phyloP scores from a whole-genome alignment of 208 protist genomes.

The Vickermania ingenoplastis region DNA sequence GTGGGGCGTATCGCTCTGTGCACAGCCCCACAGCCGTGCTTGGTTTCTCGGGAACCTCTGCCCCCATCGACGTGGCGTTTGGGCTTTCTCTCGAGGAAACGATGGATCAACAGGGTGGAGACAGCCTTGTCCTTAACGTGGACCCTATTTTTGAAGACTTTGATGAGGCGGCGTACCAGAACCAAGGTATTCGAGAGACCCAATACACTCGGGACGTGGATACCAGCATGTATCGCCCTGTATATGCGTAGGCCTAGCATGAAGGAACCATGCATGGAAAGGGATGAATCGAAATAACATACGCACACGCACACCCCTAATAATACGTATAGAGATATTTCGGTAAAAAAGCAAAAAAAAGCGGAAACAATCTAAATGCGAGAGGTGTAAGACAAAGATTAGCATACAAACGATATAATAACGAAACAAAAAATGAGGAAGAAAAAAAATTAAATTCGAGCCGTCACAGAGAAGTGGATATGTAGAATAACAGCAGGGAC shows the following conservation, averaged over 20 bases:
- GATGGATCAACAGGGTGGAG: not conserved
- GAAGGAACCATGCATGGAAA: no score
- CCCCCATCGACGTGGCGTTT: not conserved
- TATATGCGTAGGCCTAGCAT: not conserved
- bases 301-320: no score
- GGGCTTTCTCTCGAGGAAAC: not conserved
- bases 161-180: constrained; percentile 10
- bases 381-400: no score
- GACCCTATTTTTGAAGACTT: constrained; percentile 14
- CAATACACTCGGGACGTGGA: not conserved
- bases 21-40: not conserved
- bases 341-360: no score
- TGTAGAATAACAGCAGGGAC: no score
- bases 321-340: no score
- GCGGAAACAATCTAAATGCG: no score
- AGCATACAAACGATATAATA: no score
- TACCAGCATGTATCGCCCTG: not conserved
- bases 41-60: not conserved
- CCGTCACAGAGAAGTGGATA: no score
- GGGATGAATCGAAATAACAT: no score
- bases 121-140: constrained; percentile 1
- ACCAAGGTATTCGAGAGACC: not conserved
- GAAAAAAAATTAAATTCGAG: no score
- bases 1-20: not conserved
- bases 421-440: no score